Base-by-base conservation (phyloP, 148 eudicot genomes). In the Fallopia convolvulus region DNA sequence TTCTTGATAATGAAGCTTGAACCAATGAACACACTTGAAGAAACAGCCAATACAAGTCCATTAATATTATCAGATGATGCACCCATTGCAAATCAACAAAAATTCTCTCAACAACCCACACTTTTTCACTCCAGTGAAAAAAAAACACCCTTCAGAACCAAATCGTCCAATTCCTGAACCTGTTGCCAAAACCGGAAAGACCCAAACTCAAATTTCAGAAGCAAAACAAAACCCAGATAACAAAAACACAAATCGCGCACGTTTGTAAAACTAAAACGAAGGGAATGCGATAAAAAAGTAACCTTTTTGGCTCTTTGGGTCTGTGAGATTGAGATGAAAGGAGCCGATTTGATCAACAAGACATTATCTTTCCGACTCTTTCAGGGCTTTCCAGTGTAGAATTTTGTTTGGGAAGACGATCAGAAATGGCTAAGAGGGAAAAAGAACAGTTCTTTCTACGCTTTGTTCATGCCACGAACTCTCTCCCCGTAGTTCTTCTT, bases 1-100 rank as follows among this genome's bases (percentile, higher is more conserved):
- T 92, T 92, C 97, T 95, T 95, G 50, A 95, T 87, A 39, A 95
- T 95, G 79, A 92, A 95, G 44, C 97, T 92, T 17, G 97, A 88
- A 76, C 99, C 99, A 75, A 95, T 95, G 75, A 92, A 95, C 15
- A 88, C 47, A 83, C 97, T 95, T 41, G 99, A 95, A 13, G 92
- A 87, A 58, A 92, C 74, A 9, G 99, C 99, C 81, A 95, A 85
- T 72, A 87, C 46, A 68, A 95, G 84, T 17, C 99, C 99, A 70
- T 60, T 81, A 23, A 89, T 80, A 85, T 92, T 92, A 75, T 94
- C 97, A 48, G 84, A 36, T 2, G 92, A 84, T 44, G 82, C 72
- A 76, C 88, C 89, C 88, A 86, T 83, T 71, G 75, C 53, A 73
- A 48, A 42, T 73, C 75, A 42, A 73, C 55, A 20, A 48, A 48